Base-by-base conservation (phyloP, 352 stramenopile genomes). In the Aphanomyces invadans region DNA sequence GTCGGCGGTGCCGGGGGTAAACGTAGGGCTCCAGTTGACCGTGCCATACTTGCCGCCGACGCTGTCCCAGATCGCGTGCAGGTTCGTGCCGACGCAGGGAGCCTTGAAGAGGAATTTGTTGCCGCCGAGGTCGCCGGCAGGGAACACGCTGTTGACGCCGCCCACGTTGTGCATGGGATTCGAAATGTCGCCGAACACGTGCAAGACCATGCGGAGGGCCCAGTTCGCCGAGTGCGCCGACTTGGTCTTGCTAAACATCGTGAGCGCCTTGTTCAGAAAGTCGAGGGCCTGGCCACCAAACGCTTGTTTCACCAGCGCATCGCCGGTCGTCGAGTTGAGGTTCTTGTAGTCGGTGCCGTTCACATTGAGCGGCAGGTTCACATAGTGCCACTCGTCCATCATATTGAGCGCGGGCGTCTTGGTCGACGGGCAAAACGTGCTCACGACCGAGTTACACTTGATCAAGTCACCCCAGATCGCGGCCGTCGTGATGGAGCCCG, bases 351-450 rank as follows among this genome's bases (percentile, higher is more conserved):
- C 69, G 32, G 52, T 56, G 32, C 81, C 78, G 44, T 81, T 75
- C 33, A 82, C 77, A 65, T 82, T 74, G 48, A 84, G 66, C 17
- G 81, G 81, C 28, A 90, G 65, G 57, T 90, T 69, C 44, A 87
- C 74, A 69, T 87, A 90, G 71, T 90, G 81, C 81, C 81, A 90
- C 39, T 79, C 66, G 65, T 75, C 77, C 71, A 85, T 80, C 45
- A 70, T 69, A 19, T 74, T 73, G 65, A 84, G 64, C 7, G 81
- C 88, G 25, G 81, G 79, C n/a, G 65, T 45, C 11, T 31, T 33
- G 29, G 17, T 57, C 29, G 79, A 77, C 59, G 65, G 42, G 60
- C 77, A 88, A 10, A 66, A 76, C 21, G 49, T 67, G 25, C 74
- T 53, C 28, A 62, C 71, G 26, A 73, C 54, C n/a, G 69, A 70